These are phyloP conservation scores for Laetiporus sulphureus DNA, from an alignment of 1,284 basidiomycete species.

Conservation along the genomic window DNA sequence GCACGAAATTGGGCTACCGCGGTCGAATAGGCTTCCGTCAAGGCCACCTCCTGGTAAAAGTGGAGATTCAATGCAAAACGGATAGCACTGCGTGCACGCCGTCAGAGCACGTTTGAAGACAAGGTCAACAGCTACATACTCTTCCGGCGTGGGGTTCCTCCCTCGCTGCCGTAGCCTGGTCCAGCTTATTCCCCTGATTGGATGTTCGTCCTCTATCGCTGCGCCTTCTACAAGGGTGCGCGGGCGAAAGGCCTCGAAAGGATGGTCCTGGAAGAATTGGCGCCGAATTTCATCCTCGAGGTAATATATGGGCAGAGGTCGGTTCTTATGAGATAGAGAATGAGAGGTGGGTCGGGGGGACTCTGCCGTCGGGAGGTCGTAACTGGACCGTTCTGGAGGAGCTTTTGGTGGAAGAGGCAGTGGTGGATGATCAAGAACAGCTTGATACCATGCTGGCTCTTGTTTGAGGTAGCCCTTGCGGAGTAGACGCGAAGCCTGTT, in stretches of 20 bases:
- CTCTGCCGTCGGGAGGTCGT: constrained; percentile 37
- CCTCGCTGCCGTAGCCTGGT: constrained; percentile 73
- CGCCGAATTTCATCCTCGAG: constrained; percentile 81
- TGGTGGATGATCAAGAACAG: constrained; percentile 85
- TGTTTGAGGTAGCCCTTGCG: constrained; percentile 60
- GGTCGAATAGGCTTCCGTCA: constrained; percentile 76
- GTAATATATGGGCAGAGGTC: constrained; percentile 68
- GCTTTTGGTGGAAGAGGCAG: constrained; percentile 76
- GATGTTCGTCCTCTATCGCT: constrained; percentile 47
- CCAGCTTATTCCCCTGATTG: constrained; percentile 62
- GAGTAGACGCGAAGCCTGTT: constrained; percentile 81
- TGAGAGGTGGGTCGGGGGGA: constrained; percentile 8
- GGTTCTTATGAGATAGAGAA: constrained; percentile 32
- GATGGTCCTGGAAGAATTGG: constrained; percentile 95
- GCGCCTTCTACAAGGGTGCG: constrained; percentile 71
- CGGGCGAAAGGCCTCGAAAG: constrained; percentile 90
- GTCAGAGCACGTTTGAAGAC: constrained; percentile 3
- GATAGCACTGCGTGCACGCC: constrained; percentile 53
- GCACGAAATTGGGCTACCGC: constrained; percentile 85
- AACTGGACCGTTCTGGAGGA: constrained; percentile 48
- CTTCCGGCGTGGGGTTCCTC: constrained; percentile 81
- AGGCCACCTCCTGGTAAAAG: constrained; percentile 52
- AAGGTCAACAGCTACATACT: constrained; percentile 50
- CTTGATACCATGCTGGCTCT: constrained; percentile 82
- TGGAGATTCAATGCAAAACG: constrained; percentile 79